Base-by-base conservation (phyloP, 305 asterid genomes). In the Plantago lanceolata region DNA sequence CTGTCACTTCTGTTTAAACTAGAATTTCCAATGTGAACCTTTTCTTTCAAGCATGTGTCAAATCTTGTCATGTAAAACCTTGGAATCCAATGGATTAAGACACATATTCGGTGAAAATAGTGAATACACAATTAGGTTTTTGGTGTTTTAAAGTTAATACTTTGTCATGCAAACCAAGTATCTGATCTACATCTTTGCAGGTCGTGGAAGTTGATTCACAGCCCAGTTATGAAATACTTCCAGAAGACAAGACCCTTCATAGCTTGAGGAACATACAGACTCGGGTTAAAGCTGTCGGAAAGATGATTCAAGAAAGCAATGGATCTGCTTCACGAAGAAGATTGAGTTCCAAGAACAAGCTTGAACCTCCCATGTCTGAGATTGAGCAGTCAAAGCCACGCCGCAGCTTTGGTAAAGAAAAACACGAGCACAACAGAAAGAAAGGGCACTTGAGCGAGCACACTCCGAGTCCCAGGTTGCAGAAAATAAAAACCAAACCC, bases 211-310 rank as follows among this genome's bases (percentile, higher is more conserved):
- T 63, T 52, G 73, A 68, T 63, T 69, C 63, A 67, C 69, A 76
- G 78, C 75, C 83, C 11, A 19, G 71, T 61, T 73, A 57, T 57
- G 78, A 73, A 48, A 74, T 66, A 65, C 75, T 18, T 43, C 62
- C 19, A 53, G 87, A 78, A 59, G 78, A 75, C 69, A 73, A 73
- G 68, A 71, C 80, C 17, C 75, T 72, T 12, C 45, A 61, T 37
- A 83, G 82, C 76, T 75, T 93, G 73, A 87, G 78, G 75, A 79
- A 69, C 73, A 61, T 93, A 76, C 85, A 82, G 64, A 70, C 65
- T 37, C 82, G 90, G 73, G 78, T 87, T 43, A 83, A 80, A 73
- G 85, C 83, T 49, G 83, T 90, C 53, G 85, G 86, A 72, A 81
- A 78, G 72, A 63, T 72, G 69, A 79, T 88, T 83, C 85, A 83